A percentile compares a stretch with the other conserved stretches of the same genome.
phyloP scores from a whole-genome alignment of 2,329 filamentous ascomycete species.

The Fusarium denticulatum region DNA sequence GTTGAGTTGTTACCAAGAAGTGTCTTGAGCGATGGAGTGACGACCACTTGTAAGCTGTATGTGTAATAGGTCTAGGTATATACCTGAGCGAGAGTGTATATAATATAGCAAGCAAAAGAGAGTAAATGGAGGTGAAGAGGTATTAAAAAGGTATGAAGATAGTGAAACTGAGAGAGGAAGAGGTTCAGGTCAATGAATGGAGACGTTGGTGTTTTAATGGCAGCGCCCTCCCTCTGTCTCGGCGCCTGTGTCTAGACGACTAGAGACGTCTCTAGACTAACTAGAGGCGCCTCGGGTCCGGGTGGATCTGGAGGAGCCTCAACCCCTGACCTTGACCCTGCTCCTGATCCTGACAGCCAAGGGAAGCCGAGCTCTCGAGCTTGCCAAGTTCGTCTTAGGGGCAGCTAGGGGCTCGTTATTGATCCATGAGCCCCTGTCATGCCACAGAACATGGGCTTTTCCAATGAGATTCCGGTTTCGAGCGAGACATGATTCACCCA shows the following conservation, averaged over 20 bases:
- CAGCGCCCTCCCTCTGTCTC: conserved; percentile 6
- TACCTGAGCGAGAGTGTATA: conserved; percentile 28
- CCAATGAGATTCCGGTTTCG: conserved; percentile 22
- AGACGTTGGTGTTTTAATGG: conserved; percentile 37
- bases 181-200: conserved; percentile 12
- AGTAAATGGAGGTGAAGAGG: conserved; percentile 12
- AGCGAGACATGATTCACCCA: conserved; percentile 17
- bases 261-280: conserved; percentile 1
- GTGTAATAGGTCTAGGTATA: conserved; percentile 3
- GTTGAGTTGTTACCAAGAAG: conserved; percentile 20
- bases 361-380: conserved; percentile 6
- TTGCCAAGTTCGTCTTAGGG: conserved; percentile 31
- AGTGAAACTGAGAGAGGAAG: conserved; percentile 6
- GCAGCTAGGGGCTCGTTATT: conserved; percentile 1
- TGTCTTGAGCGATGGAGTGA: conserved; percentile 29
- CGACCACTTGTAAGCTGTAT: conserved; percentile 23
- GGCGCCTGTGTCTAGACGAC: conserved; percentile 13
- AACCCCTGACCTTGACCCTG: conserved; percentile 39
- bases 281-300: conserved; percentile 30
- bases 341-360: conserved; percentile 22
- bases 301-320: conserved; percentile 34
- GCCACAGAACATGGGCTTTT: neutral
- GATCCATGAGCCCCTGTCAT: conserved; percentile 23
- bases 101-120: neutral
- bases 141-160: conserved; percentile 32